These are phyloP conservation scores for Acanthochlamys bracteata DNA, from an alignment of 106 monocot genomes.

Conservation along the genomic window DNA sequence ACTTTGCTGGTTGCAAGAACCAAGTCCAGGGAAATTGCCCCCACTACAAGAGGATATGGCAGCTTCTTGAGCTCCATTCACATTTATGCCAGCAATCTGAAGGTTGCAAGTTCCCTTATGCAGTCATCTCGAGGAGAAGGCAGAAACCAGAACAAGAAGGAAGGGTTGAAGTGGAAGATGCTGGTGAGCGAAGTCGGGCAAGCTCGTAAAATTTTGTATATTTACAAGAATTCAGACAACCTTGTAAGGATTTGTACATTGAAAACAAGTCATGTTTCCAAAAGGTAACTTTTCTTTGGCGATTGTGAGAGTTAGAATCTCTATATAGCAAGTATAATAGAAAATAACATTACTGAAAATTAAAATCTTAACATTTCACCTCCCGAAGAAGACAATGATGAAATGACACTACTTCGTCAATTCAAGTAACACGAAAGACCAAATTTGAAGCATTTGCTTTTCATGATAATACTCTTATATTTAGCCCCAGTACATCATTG, in stretches of 20 bases:
- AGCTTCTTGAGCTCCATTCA: constrained; percentile 40
- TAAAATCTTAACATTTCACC: no score
- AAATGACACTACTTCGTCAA: no score
- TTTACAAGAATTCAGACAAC: not conserved
- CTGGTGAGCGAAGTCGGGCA: constrained; percentile 26
- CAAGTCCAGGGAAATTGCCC: constrained; percentile 21
- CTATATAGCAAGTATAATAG: no score
- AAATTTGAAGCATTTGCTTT: no score
- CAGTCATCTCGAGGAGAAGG: constrained; percentile 34
- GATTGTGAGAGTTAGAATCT: no score
- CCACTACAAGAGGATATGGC: constrained; percentile 48
- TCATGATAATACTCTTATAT: no score
- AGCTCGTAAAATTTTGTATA: not conserved
- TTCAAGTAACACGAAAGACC: no score
- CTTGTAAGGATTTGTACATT: not conserved
- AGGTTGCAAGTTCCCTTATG: constrained; percentile 43
- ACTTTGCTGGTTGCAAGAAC: constrained; percentile 28
- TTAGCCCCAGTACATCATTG: no score
- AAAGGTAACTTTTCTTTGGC: no score
- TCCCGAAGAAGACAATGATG: no score
- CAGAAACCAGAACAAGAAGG: constrained; percentile 23
- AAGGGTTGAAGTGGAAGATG: constrained; percentile 32
- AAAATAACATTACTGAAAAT: no score
- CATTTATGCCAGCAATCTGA: constrained; percentile 16
- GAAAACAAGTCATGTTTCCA: not conserved